Base-by-base conservation (phyloP, 495 filamentous ascomycete species). In the Hyaloscypha bicolor region DNA sequence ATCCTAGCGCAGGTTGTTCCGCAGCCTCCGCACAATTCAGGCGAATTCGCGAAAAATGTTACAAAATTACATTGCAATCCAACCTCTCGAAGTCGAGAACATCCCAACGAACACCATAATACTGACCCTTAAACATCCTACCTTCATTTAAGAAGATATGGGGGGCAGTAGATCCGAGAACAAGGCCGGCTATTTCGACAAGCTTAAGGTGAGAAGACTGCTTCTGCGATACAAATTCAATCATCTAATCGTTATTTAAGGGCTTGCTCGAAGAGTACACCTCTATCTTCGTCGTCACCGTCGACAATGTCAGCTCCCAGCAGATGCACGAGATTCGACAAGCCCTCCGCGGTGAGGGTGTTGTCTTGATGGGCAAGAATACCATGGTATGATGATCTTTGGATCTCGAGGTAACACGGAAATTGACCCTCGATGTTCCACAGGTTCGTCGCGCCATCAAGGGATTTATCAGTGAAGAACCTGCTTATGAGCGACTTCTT, bases 271-370 rank as follows among this genome's bases (percentile, higher is more conserved):
- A 96, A 83, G 87, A 91, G 76, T 97, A 97, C 89, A 86, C 86
- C 79, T 91, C 89, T 72, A 90, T 97, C 85, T 99, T 99, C 92
- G 93, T 99, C 78, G 94, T 97, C 79, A 86, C 87, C 75, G 91
- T 96, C 80, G 92, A 96, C 87, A 96, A 95, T 94, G 91, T 89
- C 83, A 91, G 89, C 79, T 99, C 95, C 64, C 95, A 99, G 89
- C 95, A 99, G 89, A 99, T 99, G 95, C 95, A 99, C 91, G 95
- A 99, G 87, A 98, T 98, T 80, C 91, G 95, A 81, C 83, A 88
- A 74, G 81, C 90, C 75, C 88, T 97, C 79, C 91, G 94, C 80
- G 90, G 91, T 48, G 83, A 96, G 78, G 94, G 86, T 81, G 90
- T 97, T 73, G 93, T 98, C 70, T 87, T 98, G 81, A 99, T 99